phyloP scores from a whole-genome alignment of 768 basidiomycete genomes.

The Boletus tylopilopsis region DNA sequence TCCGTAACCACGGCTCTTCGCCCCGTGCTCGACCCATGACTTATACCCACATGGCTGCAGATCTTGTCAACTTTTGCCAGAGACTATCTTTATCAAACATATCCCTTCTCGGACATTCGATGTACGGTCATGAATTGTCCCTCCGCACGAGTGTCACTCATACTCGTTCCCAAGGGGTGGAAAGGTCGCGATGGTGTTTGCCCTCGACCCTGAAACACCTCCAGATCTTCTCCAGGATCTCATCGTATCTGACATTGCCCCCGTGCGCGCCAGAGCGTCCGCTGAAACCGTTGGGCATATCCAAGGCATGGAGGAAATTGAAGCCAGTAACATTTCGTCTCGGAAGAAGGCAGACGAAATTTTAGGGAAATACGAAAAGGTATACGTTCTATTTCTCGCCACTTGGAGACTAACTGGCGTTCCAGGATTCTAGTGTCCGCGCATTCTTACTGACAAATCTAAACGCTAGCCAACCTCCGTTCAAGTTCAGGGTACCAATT shows the following conservation, averaged over 20 bases:
- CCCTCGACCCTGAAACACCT: constrained; percentile 44
- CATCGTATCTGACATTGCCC: constrained; percentile 81
- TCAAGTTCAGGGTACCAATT: constrained; percentile 75
- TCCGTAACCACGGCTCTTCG: constrained; percentile 87
- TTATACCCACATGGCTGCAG: constrained; percentile 75
- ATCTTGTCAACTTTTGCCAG: constrained; percentile 66
- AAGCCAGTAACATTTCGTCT: constrained; percentile 51
- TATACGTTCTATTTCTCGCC: constrained; percentile 25
- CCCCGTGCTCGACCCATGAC: constrained; percentile 72
- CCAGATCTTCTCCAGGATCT: constrained; percentile 46
- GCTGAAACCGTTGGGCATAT: constrained; percentile 66
- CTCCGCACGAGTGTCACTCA: neutral
- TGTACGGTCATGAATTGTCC: constrained; percentile 52
- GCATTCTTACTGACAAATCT: constrained; percentile 89
- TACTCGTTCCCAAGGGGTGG: constrained; percentile 62
- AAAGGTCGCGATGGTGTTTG: constrained; percentile 74
- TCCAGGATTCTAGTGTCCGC: constrained; percentile 68
- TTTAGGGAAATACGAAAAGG: constrained; percentile 60
- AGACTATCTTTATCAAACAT: constrained; percentile 53
- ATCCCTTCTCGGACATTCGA: constrained; percentile 84
- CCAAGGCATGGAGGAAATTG: constrained; percentile 70
- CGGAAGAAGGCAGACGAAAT: constrained; percentile 69
- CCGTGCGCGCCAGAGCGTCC: constrained; percentile 53
- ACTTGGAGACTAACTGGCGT: constrained; percentile 3
- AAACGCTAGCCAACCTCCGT: constrained; percentile 31